A percentile compares a stretch with the other conserved stretches of the same genome.
Conservation (phyloP, 164 flowering plant genomes). For the Tetrastigma voinierianum region DNA sequence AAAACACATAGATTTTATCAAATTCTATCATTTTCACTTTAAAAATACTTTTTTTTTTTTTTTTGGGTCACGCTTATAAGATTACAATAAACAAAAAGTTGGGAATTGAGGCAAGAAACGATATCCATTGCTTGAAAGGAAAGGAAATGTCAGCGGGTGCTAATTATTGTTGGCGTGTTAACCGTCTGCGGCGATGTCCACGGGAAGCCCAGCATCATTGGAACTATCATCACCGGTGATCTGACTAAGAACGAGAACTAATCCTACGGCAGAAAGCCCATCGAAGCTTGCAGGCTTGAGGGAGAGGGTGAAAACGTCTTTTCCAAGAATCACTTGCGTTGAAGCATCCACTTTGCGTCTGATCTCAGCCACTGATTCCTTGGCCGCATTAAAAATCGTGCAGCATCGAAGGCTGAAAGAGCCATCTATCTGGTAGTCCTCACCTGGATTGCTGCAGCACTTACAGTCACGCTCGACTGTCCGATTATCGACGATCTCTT, state of each 20-base stretch:
- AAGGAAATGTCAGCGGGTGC: too few species aligned
- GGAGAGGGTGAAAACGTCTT: slow-evolving; percentile 71
- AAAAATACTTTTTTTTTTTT: too few species aligned
- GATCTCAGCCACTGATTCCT: slow-evolving; percentile 73
- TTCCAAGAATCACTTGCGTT: slow-evolving; percentile 72
- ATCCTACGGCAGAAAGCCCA: slow-evolving; percentile 86
- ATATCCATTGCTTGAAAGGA: too few species aligned
- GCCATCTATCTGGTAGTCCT: slow-evolving; percentile 86
- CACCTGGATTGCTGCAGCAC: slow-evolving; percentile 43
- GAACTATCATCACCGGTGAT: slow-evolving; percentile 59
- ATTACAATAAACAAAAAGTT: too few species aligned
- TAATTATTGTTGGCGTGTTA: too few species aligned
- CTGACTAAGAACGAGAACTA: slow-evolving; percentile 84
- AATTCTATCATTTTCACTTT: too few species aligned
- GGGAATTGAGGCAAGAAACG: too few species aligned
- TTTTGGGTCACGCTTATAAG: too few species aligned
- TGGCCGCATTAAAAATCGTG: slow-evolving; percentile 38
- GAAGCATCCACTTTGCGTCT: slow-evolving; percentile 73
- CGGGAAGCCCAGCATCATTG: slow-evolving; percentile 13
- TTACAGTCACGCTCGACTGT: slow-evolving; percentile 72
- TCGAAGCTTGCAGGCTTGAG: slow-evolving; percentile 84
- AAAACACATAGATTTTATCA: too few species aligned
- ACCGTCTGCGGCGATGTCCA: slow-evolving; percentile 24
- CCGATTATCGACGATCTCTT: slow-evolving; percentile 88
- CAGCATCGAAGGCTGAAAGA: slow-evolving; percentile 61